Base-by-base conservation (phyloP, 1,284 basidiomycete species). In the Apiotrichum brassicae region DNA sequence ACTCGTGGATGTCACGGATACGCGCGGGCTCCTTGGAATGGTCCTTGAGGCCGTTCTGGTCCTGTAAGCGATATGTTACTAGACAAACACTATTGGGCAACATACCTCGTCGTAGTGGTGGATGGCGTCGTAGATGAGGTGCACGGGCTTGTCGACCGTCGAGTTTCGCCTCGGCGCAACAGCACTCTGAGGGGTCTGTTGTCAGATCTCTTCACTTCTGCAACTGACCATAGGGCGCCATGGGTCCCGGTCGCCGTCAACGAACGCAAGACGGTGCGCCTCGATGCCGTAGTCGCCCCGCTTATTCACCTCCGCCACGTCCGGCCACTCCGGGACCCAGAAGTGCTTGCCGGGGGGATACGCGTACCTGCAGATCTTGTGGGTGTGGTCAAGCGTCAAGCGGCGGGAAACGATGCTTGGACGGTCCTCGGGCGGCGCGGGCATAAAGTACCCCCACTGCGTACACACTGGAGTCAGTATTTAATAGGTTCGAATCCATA, bases 401-500 rank as follows among this genome's bases (percentile, higher is more conserved):
- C 85, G 52, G 48, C 58, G 56, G 26, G 59, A 66, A 24, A 62
- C 49, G 36, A 73, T 69, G 2, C 59, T 54, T 3, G 66, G 71
- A 19, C 33, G 26, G 6, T 70, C 69, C 23, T 65, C 61, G 4
- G 58, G 47, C 4, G 71, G 70, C 9, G 68, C 66, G 16, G 63
- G 62, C 66, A 65, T 65, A 67, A 94, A 92, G 72, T 91, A 97
- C 1, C 92, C 93, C 91, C 92, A 97, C 64, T 93, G 82, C 0
- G 86, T 92, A 75, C 90, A 95, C 51, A 72, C 69, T 65, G 53
- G 2, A 4, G 23, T 50, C 40, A 58, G 51, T 22, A 20, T n/a
- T n/a, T n/a, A n/a, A n/a, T 18, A 2, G 13, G 20, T 39, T 9
- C 19, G 18, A 8, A 2, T 25, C 0, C 6, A 34, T 13, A 13